Evolutionary conservation across 345 rosid species (phyloP).

Genomic region (Boechera retrofracta): DNA sequence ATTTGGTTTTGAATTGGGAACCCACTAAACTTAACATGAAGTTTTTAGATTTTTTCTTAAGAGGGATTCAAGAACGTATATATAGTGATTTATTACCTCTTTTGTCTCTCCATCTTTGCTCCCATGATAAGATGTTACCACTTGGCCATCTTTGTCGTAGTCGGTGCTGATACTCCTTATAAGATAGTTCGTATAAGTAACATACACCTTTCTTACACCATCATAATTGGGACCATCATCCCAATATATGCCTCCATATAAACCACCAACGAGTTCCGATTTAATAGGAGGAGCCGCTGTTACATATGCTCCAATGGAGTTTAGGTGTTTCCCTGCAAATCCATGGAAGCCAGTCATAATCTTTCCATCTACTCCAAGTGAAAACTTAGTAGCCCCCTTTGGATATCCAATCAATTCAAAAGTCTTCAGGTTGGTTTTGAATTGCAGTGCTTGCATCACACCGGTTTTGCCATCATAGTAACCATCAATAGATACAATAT

Average conservation of each 20-base stretch:
- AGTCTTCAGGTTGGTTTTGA: constrained; percentile 26
- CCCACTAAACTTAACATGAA: no score
- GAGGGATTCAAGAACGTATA: no score
- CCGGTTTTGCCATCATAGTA: constrained; percentile 30
- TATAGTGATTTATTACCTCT: constrained; percentile 5
- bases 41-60: no score
- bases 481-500: constrained; percentile 28
- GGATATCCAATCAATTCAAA: constrained; percentile 31
- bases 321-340: constrained; percentile 23
- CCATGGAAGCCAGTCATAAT: constrained; percentile 34
- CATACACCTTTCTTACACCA: constrained; percentile 25
- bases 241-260: constrained; percentile 32
- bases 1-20: no score
- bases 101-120: constrained; percentile 32
- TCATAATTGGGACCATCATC: constrained; percentile 34
- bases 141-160: constrained; percentile 32
- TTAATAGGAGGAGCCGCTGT: constrained; percentile 18
- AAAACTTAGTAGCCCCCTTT: constrained; percentile 17
- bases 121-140: constrained; percentile 23
- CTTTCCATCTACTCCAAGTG: constrained; percentile 25
- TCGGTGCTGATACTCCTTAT: constrained; percentile 26
- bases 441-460: constrained; percentile 34
- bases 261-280: constrained; percentile 35
- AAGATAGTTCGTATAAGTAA: constrained; percentile 5
- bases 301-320: constrained; percentile 30